Evolutionary conservation across 345 rosid species (phyloP), one percentile per base, ranked within the genome.

Genomic region (Eutrema yunnanense): DNA sequence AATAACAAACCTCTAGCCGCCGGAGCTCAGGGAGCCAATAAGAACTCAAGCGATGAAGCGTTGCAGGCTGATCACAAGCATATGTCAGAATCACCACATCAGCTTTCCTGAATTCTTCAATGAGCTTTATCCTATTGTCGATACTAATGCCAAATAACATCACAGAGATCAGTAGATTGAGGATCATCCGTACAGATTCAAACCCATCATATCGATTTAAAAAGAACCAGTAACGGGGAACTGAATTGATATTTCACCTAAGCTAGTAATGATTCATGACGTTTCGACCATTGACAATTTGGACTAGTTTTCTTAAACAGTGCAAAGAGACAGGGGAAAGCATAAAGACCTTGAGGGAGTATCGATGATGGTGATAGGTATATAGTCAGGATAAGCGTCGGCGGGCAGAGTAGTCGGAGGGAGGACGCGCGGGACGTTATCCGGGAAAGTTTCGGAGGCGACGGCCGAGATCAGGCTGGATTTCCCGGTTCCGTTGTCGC

Each of bases 21-120:
- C 88, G 89, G 72, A 91, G 85, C 83, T 91, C 92, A 32, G 86
- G 90, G 63, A 88, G 95, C 95, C 91, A 88, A 82, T 82, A 85
- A 70, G 83, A 80, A 69, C 61, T 79, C 52, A 87, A 62, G 26
- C 97, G 89, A 79, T 75, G 72, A 54, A 91, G 88, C 6, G 97
- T 87, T 16, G 74, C 8, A 5, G 84, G 84, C 57, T 86, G 85
- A 79, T 91, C 92, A 83, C 97, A 88, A 5, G 88, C 89, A 65
- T 88, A 88, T 0, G 96, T 87, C 66, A 91, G 81, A 65, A 91
- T 80, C 52, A 88, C 88, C 6, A 73, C 90, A 80, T 91, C 97
- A 51, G 96, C 97, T 72, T 73, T 78, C 84, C 84, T 87, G 81
- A 88, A 78, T 73, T 88, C 97, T 62, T 88, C 97, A 65, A 80